Evolutionary conservation across 1,284 basidiomycete species (phyloP).

Genomic region (Leccinum pachyderme): DNA sequence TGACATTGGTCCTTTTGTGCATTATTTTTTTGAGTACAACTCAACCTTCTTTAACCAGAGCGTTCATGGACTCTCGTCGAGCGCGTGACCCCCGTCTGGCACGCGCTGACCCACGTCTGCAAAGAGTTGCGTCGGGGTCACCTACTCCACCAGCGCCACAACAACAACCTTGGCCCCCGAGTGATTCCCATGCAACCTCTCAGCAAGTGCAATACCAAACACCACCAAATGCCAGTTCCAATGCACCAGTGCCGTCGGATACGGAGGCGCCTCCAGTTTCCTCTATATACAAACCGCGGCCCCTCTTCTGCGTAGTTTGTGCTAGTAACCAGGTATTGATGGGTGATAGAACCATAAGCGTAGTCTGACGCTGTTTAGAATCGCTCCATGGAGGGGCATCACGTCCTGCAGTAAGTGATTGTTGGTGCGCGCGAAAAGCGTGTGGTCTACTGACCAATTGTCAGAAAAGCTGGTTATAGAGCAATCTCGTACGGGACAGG

Average conservation of each 20-base stretch:
- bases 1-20: constrained; percentile 43
- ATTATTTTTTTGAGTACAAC: constrained; percentile 2
- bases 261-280: constrained; percentile 11
- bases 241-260: constrained; percentile 1
- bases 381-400: constrained; percentile 98
- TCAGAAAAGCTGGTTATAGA: constrained; percentile 82
- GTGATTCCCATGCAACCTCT: constrained; percentile 17
- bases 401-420: constrained; percentile 76
- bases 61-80: constrained; percentile 71
- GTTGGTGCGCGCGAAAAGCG: neutral
- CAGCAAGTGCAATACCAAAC: constrained; percentile 23
- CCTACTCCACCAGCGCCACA: constrained; percentile 40
- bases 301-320: constrained; percentile 96
- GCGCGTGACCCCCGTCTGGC: constrained; percentile 75
- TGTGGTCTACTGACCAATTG: constrained; percentile 10
- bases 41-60: constrained; percentile 17
- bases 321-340: constrained; percentile 89
- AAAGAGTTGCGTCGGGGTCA: constrained; percentile 47
- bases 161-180: constrained; percentile 34
- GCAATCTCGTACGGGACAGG: constrained; percentile 97
- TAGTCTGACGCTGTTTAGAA: constrained; percentile 58
- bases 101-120: constrained; percentile 64
- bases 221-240: constrained; percentile 10
- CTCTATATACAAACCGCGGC: constrained; percentile 56
- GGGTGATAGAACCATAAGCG: neutral